Evolutionary conservation across 768 basidiomycete species (phyloP), one percentile per base, ranked within the genome.

Genomic region (Hemileccinum rubropunctum): DNA sequence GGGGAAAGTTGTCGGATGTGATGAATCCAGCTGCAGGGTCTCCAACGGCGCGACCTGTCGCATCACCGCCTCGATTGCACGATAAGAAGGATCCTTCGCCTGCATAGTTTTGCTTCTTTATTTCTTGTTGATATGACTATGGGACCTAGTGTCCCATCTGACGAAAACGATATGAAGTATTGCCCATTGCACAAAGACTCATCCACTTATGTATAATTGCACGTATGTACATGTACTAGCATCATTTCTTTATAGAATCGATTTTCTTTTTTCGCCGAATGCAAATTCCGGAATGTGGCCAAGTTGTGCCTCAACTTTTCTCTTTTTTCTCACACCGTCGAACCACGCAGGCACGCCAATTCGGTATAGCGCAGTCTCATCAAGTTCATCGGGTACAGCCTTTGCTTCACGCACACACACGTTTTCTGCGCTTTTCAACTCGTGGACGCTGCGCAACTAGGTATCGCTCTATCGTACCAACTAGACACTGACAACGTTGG

Each of bases 1-100:
- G 81, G 52, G 66, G 72, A 35, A 83, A 83, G 65, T 62, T 78
- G 59, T 71, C 73, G 37, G 80, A 82, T 32, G 73, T 77, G 45
- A 75, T 78, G 60, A 74, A 78, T 52, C 65, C 73, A 15, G 62
- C 68, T 53, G 74, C 77, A 36, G 73, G 79, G 45, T 79, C 81
- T 46, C 77, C 83, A 17, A 70, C 72, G 7, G 61, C 71, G 11
- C 82, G 83, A 59, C 73, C 75, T 48, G 73, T 77, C 10, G 73
- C 80, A n/a, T 81, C 80, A 17, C 82, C 83, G 14, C 70, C 78
- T 17, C 76, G 66, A n/a, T 47, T 63, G 27, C 66, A 68, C 23
- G 66, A 68, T 20, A 68, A 69, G 49, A 67, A 62, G 48, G 68
- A 69, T 15, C 23, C 59, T 4, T 64, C 66, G 1, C 66, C 66